phyloP scores from a whole-genome alignment of 2,329 filamentous ascomycete genomes.

The Penicillium sp. region DNA sequence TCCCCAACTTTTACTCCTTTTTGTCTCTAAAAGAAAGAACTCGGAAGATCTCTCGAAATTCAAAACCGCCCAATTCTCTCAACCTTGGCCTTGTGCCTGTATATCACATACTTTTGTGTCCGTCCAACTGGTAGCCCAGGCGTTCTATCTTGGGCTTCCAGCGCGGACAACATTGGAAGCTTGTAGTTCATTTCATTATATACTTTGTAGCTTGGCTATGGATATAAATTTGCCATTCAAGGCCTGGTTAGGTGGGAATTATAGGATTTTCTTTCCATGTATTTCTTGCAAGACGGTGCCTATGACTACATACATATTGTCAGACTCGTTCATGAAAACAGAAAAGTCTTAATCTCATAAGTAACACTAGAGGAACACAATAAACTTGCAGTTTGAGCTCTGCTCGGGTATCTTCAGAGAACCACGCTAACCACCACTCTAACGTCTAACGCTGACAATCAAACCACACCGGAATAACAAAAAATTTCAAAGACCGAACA shows the following conservation, averaged over 20 bases:
- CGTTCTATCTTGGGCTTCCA: background rate
- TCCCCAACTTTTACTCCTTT: conserved; percentile 20
- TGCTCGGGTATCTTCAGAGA: conserved; percentile 7
- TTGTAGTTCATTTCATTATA: background rate
- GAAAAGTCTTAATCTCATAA: background rate
- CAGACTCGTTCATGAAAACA: background rate
- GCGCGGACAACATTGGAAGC: background rate
- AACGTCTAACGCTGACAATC: background rate
- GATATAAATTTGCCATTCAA: too few relatives aligned
- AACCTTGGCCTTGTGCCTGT: conserved; percentile 13
- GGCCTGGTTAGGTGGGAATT: background rate
- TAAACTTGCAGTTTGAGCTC: background rate
- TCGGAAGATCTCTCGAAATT: conserved; percentile 38
- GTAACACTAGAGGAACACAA: background rate
- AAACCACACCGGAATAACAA: background rate
- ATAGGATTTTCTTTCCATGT: background rate
- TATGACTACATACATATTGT: background rate
- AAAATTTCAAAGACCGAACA: conserved; percentile 25
- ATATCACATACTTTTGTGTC: conserved; percentile 3
- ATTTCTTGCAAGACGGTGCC: background rate
- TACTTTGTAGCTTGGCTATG: background rate
- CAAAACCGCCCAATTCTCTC: conserved; percentile 34
- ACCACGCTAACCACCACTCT: background rate
- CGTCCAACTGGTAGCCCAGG: background rate
- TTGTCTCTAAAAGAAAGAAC: conserved; percentile 38